These are phyloP conservation scores for Candida xyloterini DNA, from an alignment of 805 yeast genomes.

Conservation along the genomic window DNA sequence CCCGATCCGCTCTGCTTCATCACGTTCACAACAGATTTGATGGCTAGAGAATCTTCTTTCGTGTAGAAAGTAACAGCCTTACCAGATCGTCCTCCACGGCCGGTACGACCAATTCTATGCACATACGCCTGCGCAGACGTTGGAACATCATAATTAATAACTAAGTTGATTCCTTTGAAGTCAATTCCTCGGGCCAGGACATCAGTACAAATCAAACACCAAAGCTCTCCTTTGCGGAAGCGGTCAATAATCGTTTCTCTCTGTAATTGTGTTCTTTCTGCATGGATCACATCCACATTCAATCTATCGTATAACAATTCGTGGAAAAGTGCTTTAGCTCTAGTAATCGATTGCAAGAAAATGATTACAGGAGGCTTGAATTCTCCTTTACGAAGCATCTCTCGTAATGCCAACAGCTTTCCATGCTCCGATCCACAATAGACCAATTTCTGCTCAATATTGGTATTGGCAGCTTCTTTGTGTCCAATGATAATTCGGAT, in stretches of 20 bases:
- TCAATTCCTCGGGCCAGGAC: constrained; percentile 96
- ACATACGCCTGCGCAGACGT: constrained; percentile 91
- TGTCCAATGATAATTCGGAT: constrained; percentile 87
- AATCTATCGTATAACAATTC: constrained; percentile 88
- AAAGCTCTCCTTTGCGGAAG: constrained; percentile 84
- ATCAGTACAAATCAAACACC: constrained; percentile 97
- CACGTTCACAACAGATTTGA: constrained; percentile 85
- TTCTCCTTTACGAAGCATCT: constrained; percentile 78
- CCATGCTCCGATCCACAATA: constrained; percentile 95
- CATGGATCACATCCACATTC: constrained; percentile 94
- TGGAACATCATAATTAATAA: constrained; percentile 96
- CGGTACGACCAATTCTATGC: constrained; percentile 98
- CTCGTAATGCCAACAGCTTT: constrained; percentile 87
- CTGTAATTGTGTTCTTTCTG: constrained; percentile 87
- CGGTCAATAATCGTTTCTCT: constrained; percentile 80
- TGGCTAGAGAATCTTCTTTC: constrained; percentile 73
- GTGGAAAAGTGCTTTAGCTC: constrained; percentile 94
- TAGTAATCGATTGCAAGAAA: constrained; percentile 83
- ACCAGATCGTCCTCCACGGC: constrained; percentile 88
- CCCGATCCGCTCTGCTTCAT: constrained; percentile 89
- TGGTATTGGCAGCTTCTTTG: constrained; percentile 85
- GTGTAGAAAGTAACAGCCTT: constrained; percentile 90
- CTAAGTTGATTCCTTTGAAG: constrained; percentile 91
- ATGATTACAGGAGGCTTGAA: constrained; percentile 91
- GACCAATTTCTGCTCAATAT: constrained; percentile 77